Conservation (phyloP, 495 filamentous ascomycete genomes). For the Aspergillus olivimuriae region DNA sequence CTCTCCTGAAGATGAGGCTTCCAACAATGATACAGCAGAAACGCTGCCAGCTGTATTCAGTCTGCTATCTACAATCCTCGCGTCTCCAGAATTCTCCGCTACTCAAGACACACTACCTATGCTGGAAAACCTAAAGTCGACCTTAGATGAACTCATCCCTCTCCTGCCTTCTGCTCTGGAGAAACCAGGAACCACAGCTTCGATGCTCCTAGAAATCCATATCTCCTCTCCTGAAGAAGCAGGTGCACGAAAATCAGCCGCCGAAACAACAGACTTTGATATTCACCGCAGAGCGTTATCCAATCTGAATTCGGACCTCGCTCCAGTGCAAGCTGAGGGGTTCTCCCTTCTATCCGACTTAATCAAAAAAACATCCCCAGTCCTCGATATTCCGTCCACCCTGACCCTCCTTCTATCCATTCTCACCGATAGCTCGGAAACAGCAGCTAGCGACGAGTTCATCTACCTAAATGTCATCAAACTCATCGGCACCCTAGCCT, state of each 20-base stretch:
- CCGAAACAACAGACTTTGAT: slow-evolving; percentile 58
- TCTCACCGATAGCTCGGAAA: slow-evolving; percentile 46
- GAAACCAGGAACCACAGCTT: slow-evolving; percentile 46
- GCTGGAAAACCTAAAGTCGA: slow-evolving; percentile 46
- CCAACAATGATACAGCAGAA: slow-evolving; percentile 42
- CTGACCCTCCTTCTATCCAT: slow-evolving; percentile 60
- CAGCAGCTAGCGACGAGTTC: slow-evolving; percentile 55
- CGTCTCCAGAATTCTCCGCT: slow-evolving; percentile 53
- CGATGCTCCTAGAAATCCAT: slow-evolving; percentile 49
- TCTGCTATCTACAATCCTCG: slow-evolving; percentile 59
- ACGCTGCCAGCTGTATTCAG: slow-evolving; percentile 56
- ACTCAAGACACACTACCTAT: slow-evolving; percentile 37
- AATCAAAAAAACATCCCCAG: slow-evolving; percentile 53
- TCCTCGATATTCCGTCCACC: slow-evolving; percentile 65
- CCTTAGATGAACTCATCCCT: slow-evolving; percentile 38
- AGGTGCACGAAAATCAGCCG: slow-evolving; percentile 28
- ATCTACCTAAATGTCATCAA: slow-evolving; percentile 68
- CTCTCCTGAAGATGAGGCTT: slow-evolving; percentile 6
- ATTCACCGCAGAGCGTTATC: slow-evolving; percentile 64
- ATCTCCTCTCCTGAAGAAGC: slow-evolving; percentile 48
- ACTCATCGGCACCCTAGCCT: slow-evolving; percentile 58
- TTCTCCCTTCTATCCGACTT: slow-evolving; percentile 63
- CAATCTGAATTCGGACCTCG: slow-evolving; percentile 68
- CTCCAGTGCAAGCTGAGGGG: slow-evolving; percentile 73
- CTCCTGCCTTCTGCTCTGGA: slow-evolving; percentile 27